These are phyloP conservation scores for Funneliformis geosporum DNA, from an alignment of 192 early-diverging fungal genomes.

Conservation along the genomic window DNA sequence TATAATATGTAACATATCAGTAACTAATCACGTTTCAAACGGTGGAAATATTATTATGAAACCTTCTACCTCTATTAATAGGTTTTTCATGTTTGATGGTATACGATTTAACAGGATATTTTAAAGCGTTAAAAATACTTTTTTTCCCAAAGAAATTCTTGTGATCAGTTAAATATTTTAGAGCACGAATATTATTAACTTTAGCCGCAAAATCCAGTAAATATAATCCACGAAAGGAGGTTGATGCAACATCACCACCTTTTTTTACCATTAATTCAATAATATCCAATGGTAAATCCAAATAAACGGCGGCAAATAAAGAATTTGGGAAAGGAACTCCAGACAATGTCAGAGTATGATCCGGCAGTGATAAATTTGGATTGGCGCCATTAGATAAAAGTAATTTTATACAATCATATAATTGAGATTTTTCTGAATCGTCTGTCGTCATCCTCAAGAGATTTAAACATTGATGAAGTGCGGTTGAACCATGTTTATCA, in stretches of 20 bases:
- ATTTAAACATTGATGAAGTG: constrained; percentile 21
- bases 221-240: constrained; percentile 2
- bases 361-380: constrained; percentile 13
- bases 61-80: not conserved
- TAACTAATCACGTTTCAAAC: too few relatives aligned
- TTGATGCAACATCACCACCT: not conserved
- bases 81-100: not conserved
- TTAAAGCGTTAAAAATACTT: not conserved
- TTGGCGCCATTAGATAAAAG: not conserved
- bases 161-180: constrained; percentile 10
- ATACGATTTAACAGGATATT: not conserved
- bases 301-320: constrained; percentile 19
- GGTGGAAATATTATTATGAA: too few relatives aligned
- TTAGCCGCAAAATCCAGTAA: constrained; percentile 17
- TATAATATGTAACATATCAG: too few relatives aligned
- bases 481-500: not conserved
- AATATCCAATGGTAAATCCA: constrained; percentile 10
- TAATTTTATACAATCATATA: not conserved
- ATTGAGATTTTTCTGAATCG: not conserved
- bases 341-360: constrained; percentile 6
- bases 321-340: constrained; percentile 10
- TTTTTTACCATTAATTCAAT: constrained; percentile 23
- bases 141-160: constrained; percentile 2
- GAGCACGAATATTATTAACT: not conserved
- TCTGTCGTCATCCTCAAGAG: not conserved